phyloP scores from a whole-genome alignment of 106 monocot genomes.

The Acanthochlamys bracteata region DNA sequence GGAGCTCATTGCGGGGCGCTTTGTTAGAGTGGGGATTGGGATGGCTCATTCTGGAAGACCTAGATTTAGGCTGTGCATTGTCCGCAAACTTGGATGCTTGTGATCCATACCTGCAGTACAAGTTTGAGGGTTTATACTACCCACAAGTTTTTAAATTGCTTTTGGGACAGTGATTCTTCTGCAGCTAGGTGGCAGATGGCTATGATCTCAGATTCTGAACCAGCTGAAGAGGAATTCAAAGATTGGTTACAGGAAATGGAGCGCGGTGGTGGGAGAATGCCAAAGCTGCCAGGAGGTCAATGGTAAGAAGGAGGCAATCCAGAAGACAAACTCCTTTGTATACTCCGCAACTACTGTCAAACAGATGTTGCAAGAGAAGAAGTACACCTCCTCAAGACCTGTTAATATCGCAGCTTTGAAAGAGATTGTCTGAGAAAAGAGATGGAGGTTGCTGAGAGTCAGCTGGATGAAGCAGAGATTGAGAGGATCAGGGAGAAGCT shows the following conservation, averaged over 20 bases:
- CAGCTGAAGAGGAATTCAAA: conserved; percentile 56
- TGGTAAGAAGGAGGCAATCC: conserved; percentile 62
- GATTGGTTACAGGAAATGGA: conserved; percentile 56
- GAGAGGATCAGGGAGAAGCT: conserved; percentile 43
- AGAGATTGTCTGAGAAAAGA: conserved; percentile 82
- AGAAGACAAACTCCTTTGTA: conserved; percentile 51
- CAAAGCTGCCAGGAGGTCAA: conserved; percentile 35
- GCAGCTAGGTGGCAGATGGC: conserved; percentile 89
- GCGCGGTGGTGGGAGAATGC: conserved; percentile 39
- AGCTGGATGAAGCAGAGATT: conserved; percentile 53
- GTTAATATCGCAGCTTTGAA: conserved; percentile 82
- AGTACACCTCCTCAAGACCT: conserved; percentile 56
- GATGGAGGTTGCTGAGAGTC: conserved; percentile 46
- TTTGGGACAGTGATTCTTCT: conserved; percentile 59
- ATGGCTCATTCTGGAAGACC: conserved; percentile 43
- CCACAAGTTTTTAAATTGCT: conserved; percentile 64
- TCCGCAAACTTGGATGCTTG: conserved; percentile 75
- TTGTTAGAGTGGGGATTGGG: conserved; percentile 76
- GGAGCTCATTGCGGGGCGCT: conserved; percentile 71
- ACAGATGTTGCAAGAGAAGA: conserved; percentile 90
- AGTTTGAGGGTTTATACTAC: conserved; percentile 63
- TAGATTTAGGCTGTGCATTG: conserved; percentile 60
- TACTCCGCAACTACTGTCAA: conserved; percentile 85
- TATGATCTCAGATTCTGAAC: conserved; percentile 66
- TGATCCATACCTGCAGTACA: conserved; percentile 62